A percentile compares a stretch with the other conserved stretches of the same genome.
Conservation (phyloP, 495 filamentous ascomycete genomes). For the Aspergillus coremiiformis region DNA sequence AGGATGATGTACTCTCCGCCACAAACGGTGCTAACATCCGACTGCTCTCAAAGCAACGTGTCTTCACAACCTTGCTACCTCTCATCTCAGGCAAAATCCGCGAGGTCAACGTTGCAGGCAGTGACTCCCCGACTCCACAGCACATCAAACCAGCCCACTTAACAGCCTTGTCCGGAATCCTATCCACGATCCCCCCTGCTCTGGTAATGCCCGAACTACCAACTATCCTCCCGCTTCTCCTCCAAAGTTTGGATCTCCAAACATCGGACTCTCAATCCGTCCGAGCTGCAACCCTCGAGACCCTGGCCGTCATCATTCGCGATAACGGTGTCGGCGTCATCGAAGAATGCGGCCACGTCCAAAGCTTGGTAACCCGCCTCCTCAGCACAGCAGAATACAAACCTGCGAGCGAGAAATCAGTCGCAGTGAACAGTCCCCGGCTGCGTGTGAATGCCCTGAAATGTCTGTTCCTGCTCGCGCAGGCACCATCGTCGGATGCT, state of each 20-base stretch:
- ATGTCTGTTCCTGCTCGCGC: slow-evolving; percentile 52
- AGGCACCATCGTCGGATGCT: slow-evolving; percentile 18
- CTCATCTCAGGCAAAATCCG: slow-evolving; percentile 50
- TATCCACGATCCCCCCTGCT: slow-evolving; percentile 51
- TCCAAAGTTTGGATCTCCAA: slow-evolving; percentile 61
- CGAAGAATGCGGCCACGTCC: slow-evolving; percentile 51
- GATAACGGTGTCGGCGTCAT: slow-evolving; percentile 47
- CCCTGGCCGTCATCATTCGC: slow-evolving; percentile 50
- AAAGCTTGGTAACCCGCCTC: slow-evolving; percentile 52
- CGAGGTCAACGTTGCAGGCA: slow-evolving; percentile 31
- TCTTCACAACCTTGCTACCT: slow-evolving; percentile 57
- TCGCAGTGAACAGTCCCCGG: slow-evolving; percentile 28
- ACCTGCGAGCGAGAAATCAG: neutral
- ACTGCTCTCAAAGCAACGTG: slow-evolving; percentile 56
- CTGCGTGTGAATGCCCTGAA: slow-evolving; percentile 48
- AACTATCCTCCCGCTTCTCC: slow-evolving; percentile 56
- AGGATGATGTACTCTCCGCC: slow-evolving; percentile 58
- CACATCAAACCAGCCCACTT: slow-evolving; percentile 55
- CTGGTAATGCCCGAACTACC: slow-evolving; percentile 55
- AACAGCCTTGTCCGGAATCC: slow-evolving; percentile 57
- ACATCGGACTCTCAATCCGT: slow-evolving; percentile 43
- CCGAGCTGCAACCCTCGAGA: slow-evolving; percentile 56
- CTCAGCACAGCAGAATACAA: slow-evolving; percentile 37
- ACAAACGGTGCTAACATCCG: slow-evolving; percentile 58
- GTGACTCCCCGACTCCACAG: slow-evolving; percentile 7